A percentile compares a stretch with the other conserved stretches of the same genome.
Evolutionary conservation across 2,329 filamentous ascomycete genomes (phyloP).

Genomic region (Aspergillus pseudoterreus): DNA sequence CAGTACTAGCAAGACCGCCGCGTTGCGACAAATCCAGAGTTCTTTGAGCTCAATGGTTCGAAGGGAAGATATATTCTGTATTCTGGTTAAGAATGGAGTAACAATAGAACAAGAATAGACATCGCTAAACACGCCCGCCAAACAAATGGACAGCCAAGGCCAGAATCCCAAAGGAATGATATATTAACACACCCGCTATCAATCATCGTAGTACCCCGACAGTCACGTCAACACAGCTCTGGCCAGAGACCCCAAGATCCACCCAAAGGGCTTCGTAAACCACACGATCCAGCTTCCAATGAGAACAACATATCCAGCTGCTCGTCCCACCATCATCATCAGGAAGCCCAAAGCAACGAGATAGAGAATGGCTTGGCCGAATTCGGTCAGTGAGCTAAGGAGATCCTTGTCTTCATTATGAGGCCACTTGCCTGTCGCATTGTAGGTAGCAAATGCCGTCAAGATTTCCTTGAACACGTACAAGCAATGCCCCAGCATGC

Average conservation of each 20-base stretch:
- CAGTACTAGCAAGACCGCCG: too few relatives aligned
- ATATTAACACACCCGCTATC: not conserved
- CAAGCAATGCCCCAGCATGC: slow-evolving; percentile 31
- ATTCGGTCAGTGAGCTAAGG: slow-evolving; percentile 24
- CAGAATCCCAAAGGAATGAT: not conserved
- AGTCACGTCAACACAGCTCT: slow-evolving; percentile 23
- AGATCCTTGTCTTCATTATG: slow-evolving; percentile 26
- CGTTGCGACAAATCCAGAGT: too few relatives aligned
- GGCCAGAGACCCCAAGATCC: slow-evolving; percentile 26
- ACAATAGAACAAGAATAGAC: not conserved
- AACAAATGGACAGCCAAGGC: not conserved
- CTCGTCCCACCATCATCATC: slow-evolving; percentile 27
- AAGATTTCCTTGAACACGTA: slow-evolving; percentile 24
- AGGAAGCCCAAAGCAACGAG: slow-evolving; percentile 30
- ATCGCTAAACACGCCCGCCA: not conserved
- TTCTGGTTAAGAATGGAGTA: not conserved
- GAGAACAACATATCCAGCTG: slow-evolving; percentile 29
- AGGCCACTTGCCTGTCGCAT: slow-evolving; percentile 30
- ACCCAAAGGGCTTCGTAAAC: slow-evolving; percentile 32
- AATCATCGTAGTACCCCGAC: not conserved
- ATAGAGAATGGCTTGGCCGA: slow-evolving; percentile 32
- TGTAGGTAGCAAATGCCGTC: slow-evolving; percentile 26
- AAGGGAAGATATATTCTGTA: not conserved
- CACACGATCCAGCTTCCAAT: slow-evolving; percentile 35
- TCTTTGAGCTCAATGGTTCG: too few relatives aligned